Conservation (phyloP, 1,139 yeast genomes). For the Suhomyces choctaworum region DNA sequence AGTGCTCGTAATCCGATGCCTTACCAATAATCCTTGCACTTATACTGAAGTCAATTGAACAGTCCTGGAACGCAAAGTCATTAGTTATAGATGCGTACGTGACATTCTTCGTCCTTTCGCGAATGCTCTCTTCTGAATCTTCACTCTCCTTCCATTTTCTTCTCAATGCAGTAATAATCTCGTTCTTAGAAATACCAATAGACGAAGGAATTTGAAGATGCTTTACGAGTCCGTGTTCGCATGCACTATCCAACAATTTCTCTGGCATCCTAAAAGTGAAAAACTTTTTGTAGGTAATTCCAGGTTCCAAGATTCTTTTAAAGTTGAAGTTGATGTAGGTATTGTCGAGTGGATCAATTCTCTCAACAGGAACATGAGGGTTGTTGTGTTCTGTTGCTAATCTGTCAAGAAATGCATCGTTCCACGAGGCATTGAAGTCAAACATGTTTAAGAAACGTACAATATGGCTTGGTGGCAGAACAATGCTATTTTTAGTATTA, state of each 20-base stretch:
- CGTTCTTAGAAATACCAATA: constrained; percentile 33
- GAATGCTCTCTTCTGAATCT: constrained; percentile 10
- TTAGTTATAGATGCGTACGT: constrained; percentile 27
- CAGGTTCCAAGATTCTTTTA: constrained; percentile 33
- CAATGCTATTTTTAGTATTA: constrained; percentile 19
- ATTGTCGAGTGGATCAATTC: constrained; percentile 35
- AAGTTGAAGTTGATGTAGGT: constrained; percentile 29
- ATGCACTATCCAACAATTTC: constrained; percentile 37
- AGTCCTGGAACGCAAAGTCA: constrained; percentile 35
- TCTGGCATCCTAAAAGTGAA: constrained; percentile 43
- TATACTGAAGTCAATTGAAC: constrained; percentile 37
- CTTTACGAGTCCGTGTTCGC: constrained; percentile 37
- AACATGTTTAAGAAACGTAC: constrained; percentile 38
- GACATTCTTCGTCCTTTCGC: constrained; percentile 8
- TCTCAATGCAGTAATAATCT: constrained; percentile 28
- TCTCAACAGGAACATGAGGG: constrained; percentile 24
- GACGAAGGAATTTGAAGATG: constrained; percentile 42
- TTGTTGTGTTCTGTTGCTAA: constrained; percentile 29
- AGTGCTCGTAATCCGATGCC: constrained; percentile 29
- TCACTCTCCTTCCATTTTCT: constrained; percentile 29
- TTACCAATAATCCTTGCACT: constrained; percentile 41
- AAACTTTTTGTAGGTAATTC: constrained; percentile 39
- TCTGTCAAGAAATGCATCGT: constrained; percentile 37
- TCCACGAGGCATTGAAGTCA: constrained; percentile 46
- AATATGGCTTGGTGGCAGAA: constrained; percentile 20